phyloP scores from a whole-genome alignment of 805 yeast species.

The Alloascoidea africana region DNA sequence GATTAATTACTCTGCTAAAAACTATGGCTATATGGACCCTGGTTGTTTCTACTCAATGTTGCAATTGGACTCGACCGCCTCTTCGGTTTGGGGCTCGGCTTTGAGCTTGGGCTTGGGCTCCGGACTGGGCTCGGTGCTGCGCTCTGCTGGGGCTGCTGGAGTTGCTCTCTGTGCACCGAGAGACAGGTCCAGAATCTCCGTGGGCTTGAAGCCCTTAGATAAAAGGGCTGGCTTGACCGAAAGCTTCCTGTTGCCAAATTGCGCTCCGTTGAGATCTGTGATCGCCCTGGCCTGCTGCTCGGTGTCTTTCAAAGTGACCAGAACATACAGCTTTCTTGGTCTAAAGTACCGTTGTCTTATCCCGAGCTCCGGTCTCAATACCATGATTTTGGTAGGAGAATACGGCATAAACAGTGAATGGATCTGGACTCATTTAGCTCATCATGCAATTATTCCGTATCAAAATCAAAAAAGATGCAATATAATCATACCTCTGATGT shows the following conservation, averaged over 20 bases:
- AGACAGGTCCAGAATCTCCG: not conserved
- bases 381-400: not conserved
- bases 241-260: conserved; percentile 48
- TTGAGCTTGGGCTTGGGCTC: too few relatives aligned
- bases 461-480: not conserved
- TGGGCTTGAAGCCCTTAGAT: conserved; percentile 13
- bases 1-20: too few relatives aligned
- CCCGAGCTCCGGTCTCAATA: not conserved
- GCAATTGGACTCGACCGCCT: conserved; percentile 9
- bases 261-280: conserved; percentile 49
- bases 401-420: conserved; percentile 1
- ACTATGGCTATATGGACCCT: conserved; percentile 1
- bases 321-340: conserved; percentile 18
- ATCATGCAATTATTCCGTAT: conserved; percentile 2
- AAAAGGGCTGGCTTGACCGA: conserved; percentile 64
- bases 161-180: too few relatives aligned
- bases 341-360: not conserved
- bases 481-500: not conserved
- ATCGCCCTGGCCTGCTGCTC: conserved; percentile 61
- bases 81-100: conserved; percentile 4
- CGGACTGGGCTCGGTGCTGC: too few relatives aligned
- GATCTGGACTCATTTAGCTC: conserved; percentile 1
- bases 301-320: conserved; percentile 42
- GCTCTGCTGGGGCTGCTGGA: too few relatives aligned
- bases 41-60: conserved; percentile 8